Evolutionary conservation across 352 stramenopile species (phyloP).

Genomic region (Phytophthora nicotianae): DNA sequence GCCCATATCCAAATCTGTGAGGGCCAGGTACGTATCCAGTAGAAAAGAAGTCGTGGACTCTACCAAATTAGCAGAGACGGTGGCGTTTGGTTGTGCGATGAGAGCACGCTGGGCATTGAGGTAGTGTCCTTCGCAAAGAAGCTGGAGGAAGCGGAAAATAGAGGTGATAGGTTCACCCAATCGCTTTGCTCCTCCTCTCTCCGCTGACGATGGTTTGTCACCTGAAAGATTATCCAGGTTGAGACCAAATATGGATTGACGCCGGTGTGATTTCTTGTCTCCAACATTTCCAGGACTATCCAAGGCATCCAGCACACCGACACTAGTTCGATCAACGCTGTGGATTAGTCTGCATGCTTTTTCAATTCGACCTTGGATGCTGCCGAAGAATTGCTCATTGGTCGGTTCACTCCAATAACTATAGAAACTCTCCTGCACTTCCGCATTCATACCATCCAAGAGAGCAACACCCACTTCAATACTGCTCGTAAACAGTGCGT

Average conservation of each 20-base stretch:
- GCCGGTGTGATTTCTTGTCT: conserved; percentile 20
- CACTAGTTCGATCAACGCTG: conserved; percentile 33
- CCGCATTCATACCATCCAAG: conserved; percentile 76
- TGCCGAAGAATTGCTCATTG: conserved; percentile 53
- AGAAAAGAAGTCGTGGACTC: conserved; percentile 72
- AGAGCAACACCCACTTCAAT: conserved; percentile 71
- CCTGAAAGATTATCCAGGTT: conserved; percentile 8
- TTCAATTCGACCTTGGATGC: conserved; percentile 53
- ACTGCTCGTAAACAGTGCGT: conserved; percentile 58
- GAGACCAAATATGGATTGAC: conserved; percentile 28
- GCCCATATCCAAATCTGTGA: conserved; percentile 54
- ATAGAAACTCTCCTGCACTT: conserved; percentile 77
- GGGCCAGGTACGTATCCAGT: conserved; percentile 58
- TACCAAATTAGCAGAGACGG: conserved; percentile 55
- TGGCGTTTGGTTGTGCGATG: conserved; percentile 44
- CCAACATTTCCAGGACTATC: conserved; percentile 4
- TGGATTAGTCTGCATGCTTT: conserved; percentile 54
- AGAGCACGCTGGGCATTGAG: conserved; percentile 64
- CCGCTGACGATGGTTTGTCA: conserved; percentile 1
- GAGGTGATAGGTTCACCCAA: conserved; percentile 39
- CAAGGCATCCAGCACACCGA: conserved; percentile 9
- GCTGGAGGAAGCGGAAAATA: conserved; percentile 75
- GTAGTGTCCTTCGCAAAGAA: conserved; percentile 78
- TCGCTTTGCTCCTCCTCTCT: conserved; percentile 24
- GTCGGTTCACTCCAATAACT: conserved; percentile 43